A percentile compares a stretch with the other conserved stretches of the same genome.
phyloP scores from a whole-genome alignment of 2,329 filamentous ascomycete species.

The Talaromyces amestolkiae region DNA sequence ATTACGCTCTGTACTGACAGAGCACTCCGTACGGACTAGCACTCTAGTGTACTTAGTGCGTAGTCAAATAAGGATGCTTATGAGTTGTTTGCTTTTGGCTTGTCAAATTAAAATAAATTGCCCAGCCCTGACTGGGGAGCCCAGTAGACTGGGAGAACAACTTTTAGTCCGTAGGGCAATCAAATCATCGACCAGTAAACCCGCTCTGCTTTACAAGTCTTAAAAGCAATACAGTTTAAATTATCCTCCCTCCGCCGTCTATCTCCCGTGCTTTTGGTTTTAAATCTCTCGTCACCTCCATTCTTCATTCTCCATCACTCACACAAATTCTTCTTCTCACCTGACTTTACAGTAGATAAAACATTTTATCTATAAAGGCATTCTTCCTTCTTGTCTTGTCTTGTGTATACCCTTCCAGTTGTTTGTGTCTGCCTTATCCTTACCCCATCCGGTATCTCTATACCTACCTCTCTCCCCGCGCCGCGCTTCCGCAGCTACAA shows the following conservation, averaged over 20 bases:
- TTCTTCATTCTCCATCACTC: neutral
- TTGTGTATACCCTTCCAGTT: neutral
- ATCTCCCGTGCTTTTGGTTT: conserved; percentile 8
- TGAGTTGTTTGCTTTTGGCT: conserved; percentile 11
- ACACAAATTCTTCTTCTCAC: neutral
- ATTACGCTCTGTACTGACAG: neutral
- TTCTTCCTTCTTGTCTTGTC: neutral
- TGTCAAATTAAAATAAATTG: conserved; percentile 9
- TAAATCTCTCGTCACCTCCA: conserved; percentile 8
- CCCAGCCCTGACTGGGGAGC: conserved; percentile 9
- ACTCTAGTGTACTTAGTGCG: neutral
- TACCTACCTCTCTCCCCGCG: neutral
- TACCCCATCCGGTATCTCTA: neutral
- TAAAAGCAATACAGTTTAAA: conserved; percentile 5
- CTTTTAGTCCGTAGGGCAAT: conserved; percentile 18
- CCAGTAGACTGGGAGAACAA: conserved; percentile 17
- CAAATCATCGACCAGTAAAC: conserved; percentile 17
- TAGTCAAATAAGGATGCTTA: conserved; percentile 12
- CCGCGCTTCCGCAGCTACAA: neutral
- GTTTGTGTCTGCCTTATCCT: neutral
- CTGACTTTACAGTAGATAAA: neutral
- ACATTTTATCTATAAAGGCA: neutral
- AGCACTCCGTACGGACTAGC: neutral
- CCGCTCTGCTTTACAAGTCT: neutral
- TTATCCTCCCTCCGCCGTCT: conserved; percentile 4